Conservation (phyloP, 208 protist species). For the Spironucleus salmonicida region DNA sequence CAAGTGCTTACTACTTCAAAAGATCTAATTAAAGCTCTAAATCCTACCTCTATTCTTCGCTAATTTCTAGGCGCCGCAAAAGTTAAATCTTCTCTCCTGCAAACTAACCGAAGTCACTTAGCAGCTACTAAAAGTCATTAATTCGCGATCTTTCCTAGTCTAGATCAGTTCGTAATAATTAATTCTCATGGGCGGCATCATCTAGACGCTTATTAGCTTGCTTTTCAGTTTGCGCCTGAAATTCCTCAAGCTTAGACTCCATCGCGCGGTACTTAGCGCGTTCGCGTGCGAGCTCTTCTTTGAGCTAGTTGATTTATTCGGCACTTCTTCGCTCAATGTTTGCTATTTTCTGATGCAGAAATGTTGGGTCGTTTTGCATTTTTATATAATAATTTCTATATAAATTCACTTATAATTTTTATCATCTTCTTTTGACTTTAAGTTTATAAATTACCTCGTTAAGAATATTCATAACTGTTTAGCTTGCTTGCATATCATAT, state of each 20-base stretch:
- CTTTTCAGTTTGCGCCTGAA: background rate
- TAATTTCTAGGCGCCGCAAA: background rate
- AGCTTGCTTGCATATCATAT: too few species aligned
- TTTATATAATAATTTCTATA: too few species aligned
- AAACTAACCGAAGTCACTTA: background rate
- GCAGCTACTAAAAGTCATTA: background rate
- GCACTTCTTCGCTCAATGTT: background rate
- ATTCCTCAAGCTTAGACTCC: slow-evolving; percentile 13
- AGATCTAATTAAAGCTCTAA: background rate
- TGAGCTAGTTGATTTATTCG: background rate
- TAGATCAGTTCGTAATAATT: background rate
- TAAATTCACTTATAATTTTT: too few species aligned
- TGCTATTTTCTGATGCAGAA: too few species aligned
- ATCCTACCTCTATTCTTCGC: background rate
- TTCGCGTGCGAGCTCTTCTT: slow-evolving; percentile 9
- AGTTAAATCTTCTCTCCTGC: background rate
- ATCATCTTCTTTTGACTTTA: too few species aligned
- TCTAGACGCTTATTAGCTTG: slow-evolving; percentile 13
- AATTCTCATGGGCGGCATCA: background rate
- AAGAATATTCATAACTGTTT: too few species aligned
- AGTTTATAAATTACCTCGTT: too few species aligned
- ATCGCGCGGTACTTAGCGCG: background rate
- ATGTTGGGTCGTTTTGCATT: too few species aligned
- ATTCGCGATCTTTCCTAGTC: background rate
- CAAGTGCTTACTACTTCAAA: background rate